phyloP scores from a whole-genome alignment of 768 basidiomycete species.

The Crepidotus variabilis region DNA sequence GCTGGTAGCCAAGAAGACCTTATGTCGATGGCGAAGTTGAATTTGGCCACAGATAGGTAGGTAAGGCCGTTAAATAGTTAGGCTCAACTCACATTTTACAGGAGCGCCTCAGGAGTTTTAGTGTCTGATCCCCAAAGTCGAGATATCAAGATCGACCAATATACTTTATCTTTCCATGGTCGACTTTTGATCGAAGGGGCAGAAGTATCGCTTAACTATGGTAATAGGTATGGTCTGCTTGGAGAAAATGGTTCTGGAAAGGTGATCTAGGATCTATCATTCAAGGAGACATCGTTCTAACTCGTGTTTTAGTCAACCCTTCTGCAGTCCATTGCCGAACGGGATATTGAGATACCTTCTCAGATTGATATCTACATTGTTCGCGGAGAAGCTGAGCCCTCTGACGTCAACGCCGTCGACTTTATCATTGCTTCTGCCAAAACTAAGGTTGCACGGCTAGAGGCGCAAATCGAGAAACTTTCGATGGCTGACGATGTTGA shows the following conservation, averaged over 20 bases:
- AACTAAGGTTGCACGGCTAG: slow-evolving; percentile 90
- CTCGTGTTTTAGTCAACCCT: slow-evolving; percentile 73
- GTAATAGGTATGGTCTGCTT: slow-evolving; percentile 90
- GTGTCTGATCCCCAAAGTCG: slow-evolving; percentile 90
- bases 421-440: slow-evolving; percentile 93
- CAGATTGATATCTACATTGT: slow-evolving; percentile 99
- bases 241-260: slow-evolving; percentile 99
- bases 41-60: slow-evolving; percentile 86
- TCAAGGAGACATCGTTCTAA: background rate
- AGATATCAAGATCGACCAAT: slow-evolving; percentile 96
- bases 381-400: slow-evolving; percentile 91
- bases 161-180: slow-evolving; percentile 96
- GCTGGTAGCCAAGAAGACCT: slow-evolving; percentile 84
- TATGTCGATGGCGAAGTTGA: slow-evolving; percentile 83
- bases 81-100: slow-evolving; percentile 23
- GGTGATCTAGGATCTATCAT: slow-evolving; percentile 37
- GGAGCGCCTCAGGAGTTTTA: slow-evolving; percentile 89
- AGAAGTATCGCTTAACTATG: slow-evolving; percentile 80
- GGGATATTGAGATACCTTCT: slow-evolving; percentile 89
- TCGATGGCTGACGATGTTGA: slow-evolving; percentile 88
- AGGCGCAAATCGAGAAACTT: slow-evolving; percentile 91
- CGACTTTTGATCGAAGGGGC: slow-evolving; percentile 51
- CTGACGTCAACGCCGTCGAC: slow-evolving; percentile 93
- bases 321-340: slow-evolving; percentile 91
- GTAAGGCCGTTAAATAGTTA: slow-evolving; percentile 4